Evolutionary conservation across 139 green algal genomes (phyloP), one percentile per base, ranked within the genome.

Genomic region (Parachlorella kessleri): DNA sequence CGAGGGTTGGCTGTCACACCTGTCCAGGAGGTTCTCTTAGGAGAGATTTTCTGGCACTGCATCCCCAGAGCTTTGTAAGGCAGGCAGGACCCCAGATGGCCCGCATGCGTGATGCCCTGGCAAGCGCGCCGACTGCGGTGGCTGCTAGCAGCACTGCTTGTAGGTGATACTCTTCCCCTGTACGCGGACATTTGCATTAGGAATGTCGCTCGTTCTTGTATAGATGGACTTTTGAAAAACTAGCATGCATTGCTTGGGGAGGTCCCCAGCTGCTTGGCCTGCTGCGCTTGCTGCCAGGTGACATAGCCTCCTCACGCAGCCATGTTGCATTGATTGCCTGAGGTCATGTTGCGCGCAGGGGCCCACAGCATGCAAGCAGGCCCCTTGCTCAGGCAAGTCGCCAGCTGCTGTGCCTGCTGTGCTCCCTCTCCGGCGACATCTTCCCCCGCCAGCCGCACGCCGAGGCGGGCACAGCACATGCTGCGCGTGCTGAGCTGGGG

Each of bases 391-490:
- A 33, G 0, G 67, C 82, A 26, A 87, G 86, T 2, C 83, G 92
- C 18, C 83, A 90, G 65, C 78, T 97, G 30, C 67, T 97, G 30
- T 89, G 94, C 38, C 79, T 84, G 42, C 83, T 98, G n/a, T 92
- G 90, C 73, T 85, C 78, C 10, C 35, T 97, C 30, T 83, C 74
- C 3, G 88, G 91, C 14, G 87, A 93, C 18, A 72, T 97, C 4
- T 96, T 96, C 70, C 88, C 88, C 4, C 81, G 41, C 10, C 18
- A 67, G 23, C 39, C 21, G 24, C 63, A 75, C 14, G 48, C 48
- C 14, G 30, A 55, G 54, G 8, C 35, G 66, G 33, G 70, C 28
- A 41, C 59, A 39, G 35, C 35, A 24, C 7, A 54, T 63, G 42
- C 41, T 55, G 38, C 33, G 26, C 6, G 55, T 3, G 32, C 35